phyloP scores from a whole-genome alignment of 2,329 filamentous ascomycete genomes.

The Colletotrichum sp. region DNA sequence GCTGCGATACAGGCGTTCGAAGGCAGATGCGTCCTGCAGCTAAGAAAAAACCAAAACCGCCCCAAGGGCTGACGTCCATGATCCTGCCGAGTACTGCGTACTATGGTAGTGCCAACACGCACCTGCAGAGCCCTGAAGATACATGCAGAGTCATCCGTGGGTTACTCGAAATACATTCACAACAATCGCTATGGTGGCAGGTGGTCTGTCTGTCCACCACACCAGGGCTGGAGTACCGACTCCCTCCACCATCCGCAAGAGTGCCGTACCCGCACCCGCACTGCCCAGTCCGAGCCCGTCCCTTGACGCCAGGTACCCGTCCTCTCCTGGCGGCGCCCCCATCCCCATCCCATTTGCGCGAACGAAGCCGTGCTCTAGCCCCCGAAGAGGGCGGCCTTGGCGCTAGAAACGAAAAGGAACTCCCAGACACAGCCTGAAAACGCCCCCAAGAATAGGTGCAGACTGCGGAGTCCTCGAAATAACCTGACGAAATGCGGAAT shows the following conservation, averaged over 20 bases:
- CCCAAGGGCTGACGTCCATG: slow-evolving; percentile 7
- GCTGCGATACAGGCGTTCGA: neutral
- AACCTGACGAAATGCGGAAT: neutral
- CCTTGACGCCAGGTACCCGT: slow-evolving; percentile 12
- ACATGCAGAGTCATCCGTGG: neutral
- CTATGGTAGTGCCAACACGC: neutral
- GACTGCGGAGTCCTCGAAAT: neutral
- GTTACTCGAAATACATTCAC: neutral
- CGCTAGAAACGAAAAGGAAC: slow-evolving; percentile 14
- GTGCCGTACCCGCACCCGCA: neutral
- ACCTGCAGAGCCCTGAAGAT: neutral
- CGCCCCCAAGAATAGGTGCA: neutral
- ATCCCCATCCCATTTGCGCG: neutral
- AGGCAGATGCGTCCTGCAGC: slow-evolving; percentile 4
- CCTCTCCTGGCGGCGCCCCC: neutral
- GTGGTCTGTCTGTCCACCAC: neutral
- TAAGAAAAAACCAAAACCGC: slow-evolving; percentile 2
- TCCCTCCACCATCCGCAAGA: neutral
- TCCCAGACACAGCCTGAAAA: slow-evolving; percentile 1
- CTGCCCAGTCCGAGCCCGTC: slow-evolving; percentile 5
- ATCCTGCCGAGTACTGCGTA: neutral
- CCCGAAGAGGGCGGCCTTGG: neutral
- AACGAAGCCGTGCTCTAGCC: neutral
- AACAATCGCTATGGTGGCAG: neutral
- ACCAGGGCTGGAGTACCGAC: neutral